Evolutionary conservation across 2,329 filamentous ascomycete genomes (phyloP), one percentile per base, ranked within the genome.

Genomic region (Penicillium verrucosum): DNA sequence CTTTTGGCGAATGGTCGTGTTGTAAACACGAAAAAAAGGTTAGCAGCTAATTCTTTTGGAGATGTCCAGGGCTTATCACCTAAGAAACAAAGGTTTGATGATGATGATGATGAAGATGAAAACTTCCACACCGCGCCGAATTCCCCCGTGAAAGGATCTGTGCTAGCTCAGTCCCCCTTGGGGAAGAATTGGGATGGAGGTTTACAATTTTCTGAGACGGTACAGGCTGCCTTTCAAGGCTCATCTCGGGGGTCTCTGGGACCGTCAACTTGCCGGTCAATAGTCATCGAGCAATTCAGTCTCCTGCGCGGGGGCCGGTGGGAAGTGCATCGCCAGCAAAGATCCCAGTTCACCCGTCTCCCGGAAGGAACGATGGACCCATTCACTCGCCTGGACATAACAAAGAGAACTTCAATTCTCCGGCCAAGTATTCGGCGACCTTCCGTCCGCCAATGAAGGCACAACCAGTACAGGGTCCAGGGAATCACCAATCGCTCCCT

Each of bases 51-150:
- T 21, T 30, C 56, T 2, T 30, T 59, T 23, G 63, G 58, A 40
- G 57, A 5, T 27, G 51, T 21, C 18, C 37, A 18, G 44, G 44
- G 25, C 38, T 50, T 50, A 36, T 62, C 55, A 16, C 47, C 25
- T 14, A 59, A 58, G 23, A 54, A 51, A 44, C 52, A 46, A 45
- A 49, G 45, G 36, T 29, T 56, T n/a, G 46, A 50, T 29, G 32
- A 38, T 12, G 32, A 38, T 12, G 51, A 54, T 21, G 58, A 60
- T 14, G 63, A 65, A 3, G 65, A 68, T 9, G 68, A 66, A 5
- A 60, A 67, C 14, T 72, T 67, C 21, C 61, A 66, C n/a, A 72
- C 70, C 1, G 68, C 68, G 14, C 69, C 70, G 3, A 71, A 62
- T 41, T 72, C 70, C 9, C 70, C 69, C 0, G 57, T 57, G 0